phyloP scores from a whole-genome alignment of 768 basidiomycete species.

The Clathrus columnatus region DNA sequence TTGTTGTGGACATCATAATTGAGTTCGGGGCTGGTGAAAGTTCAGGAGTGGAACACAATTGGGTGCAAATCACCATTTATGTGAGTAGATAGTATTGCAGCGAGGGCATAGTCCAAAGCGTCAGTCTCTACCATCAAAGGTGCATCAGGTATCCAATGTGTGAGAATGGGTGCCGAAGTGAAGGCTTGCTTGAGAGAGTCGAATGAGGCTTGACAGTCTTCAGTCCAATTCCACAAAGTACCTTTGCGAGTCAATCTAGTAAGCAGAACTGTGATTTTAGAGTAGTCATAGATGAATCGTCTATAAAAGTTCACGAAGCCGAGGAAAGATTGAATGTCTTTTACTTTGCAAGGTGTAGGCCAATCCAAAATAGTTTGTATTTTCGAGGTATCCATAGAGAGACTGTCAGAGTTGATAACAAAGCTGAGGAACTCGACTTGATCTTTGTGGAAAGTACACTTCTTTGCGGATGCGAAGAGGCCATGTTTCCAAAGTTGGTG shows the following conservation, averaged over 20 bases:
- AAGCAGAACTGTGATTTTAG: constrained; percentile 25
- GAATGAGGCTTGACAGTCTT: constrained; percentile 19
- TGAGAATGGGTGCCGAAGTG: constrained; percentile 17
- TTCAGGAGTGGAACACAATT: not conserved
- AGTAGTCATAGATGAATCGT: constrained; percentile 26
- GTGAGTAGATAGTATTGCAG: not conserved
- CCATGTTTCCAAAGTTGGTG: constrained; percentile 23
- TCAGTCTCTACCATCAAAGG: not conserved
- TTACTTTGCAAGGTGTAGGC: constrained; percentile 20
- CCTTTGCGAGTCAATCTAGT: constrained; percentile 22
- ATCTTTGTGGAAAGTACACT: constrained; percentile 30
- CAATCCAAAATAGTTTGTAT: constrained; percentile 19
- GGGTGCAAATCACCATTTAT: constrained; percentile 1
- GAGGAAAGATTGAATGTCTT: constrained; percentile 36
- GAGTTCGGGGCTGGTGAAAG: not conserved
- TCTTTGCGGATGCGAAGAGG: constrained; percentile 27
- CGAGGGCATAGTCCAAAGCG: not conserved
- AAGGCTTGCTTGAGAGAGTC: constrained; percentile 22
- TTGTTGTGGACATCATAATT: constrained; percentile 11
- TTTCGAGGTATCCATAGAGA: constrained; percentile 15
- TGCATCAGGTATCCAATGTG: not conserved
- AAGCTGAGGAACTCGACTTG: constrained; percentile 30
- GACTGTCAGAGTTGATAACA: constrained; percentile 3
- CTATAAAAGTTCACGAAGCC: constrained; percentile 27
- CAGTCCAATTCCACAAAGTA: constrained; percentile 21